A percentile compares a stretch with the other conserved stretches of the same genome.
Conservation (phyloP, 768 basidiomycete genomes). For the Dentipellis fragilis region DNA sequence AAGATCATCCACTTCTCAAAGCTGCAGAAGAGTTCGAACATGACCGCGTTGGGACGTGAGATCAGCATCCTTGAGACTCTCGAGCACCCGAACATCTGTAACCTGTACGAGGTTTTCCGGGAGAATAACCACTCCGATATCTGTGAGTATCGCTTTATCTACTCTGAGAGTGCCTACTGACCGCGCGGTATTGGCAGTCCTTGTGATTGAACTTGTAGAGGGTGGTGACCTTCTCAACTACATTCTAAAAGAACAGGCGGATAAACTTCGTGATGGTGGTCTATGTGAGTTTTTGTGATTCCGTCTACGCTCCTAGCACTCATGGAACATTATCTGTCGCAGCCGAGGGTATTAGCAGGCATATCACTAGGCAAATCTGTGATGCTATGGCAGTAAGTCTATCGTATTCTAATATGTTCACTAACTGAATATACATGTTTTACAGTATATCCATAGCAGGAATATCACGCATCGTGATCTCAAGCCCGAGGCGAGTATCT, state of each 20-base stretch:
- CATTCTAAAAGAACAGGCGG: slow-evolving; percentile 49
- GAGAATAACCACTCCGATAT: slow-evolving; percentile 40
- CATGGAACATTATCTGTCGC: background rate
- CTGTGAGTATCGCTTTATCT: slow-evolving; percentile 25
- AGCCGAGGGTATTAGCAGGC: slow-evolving; percentile 49
- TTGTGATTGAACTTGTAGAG: slow-evolving; percentile 77
- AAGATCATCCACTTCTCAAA: slow-evolving; percentile 67
- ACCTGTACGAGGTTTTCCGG: slow-evolving; percentile 63
- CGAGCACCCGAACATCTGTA: slow-evolving; percentile 76
- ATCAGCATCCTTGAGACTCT: slow-evolving; percentile 71
- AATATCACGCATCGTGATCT: slow-evolving; percentile 90
- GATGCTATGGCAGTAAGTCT: slow-evolving; percentile 56
- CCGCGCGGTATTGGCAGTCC: slow-evolving; percentile 29
- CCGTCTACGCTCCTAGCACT: background rate
- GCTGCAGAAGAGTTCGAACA: slow-evolving; percentile 19
- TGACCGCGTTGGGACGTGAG: slow-evolving; percentile 48
- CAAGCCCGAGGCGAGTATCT: slow-evolving; percentile 63
- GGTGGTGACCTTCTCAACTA: slow-evolving; percentile 86
- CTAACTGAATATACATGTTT: background rate
- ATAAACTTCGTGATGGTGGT: background rate
- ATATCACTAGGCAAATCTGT: slow-evolving; percentile 78
- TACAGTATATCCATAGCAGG: slow-evolving; percentile 55
- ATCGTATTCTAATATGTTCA: background rate
- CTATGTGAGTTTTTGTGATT: slow-evolving; percentile 37
- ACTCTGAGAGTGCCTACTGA: slow-evolving; percentile 14